Base-by-base conservation (phyloP, 1,284 basidiomycete species). In the Ceratobasidium papillatum region DNA sequence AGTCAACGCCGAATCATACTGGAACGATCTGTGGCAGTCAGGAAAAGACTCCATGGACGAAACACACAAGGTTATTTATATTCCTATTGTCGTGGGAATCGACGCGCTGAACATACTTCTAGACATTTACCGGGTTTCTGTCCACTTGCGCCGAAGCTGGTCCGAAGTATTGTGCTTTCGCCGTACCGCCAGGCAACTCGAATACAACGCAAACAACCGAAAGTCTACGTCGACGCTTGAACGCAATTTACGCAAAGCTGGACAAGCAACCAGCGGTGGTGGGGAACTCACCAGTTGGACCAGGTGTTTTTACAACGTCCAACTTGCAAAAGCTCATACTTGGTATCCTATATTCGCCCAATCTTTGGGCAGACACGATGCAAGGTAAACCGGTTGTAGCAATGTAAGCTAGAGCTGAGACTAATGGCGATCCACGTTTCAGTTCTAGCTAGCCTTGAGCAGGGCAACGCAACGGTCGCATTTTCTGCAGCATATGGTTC, bases 31-130 rank as follows among this genome's bases (percentile, higher is more conserved):
- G 3, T 75, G 65, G 52, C 61, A 76, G 12, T 78, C 77, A 77
- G 77, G 77, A 8, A n/a, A 62, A 45, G 65, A 58, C n/a, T 76
- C 73, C 1, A 78, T 78, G 77, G 41, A 47, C 51, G 74, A 78
- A 43, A 77, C 78, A 0, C 61, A 69, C 64, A 77, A 76, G 49
- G 79, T 79, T 1, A 8, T 27, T 25, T 7, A 8, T 59, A 8
- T 2, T 27, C n/a, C n/a, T 8, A 1, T 34, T 14, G 8, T 19
- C 3, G 5, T 3, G 32, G 5, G 12, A n/a, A 1, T 1, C 1
- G 8, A 27, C 11, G 12, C 17, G 2, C 22, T 19, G 7, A 34
- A 4, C 22, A n/a, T 19, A 22, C n/a, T 19, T 30, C 25, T 41
- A 56, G 47, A 59, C 36, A 30, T n/a, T 62, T 22, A 11, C 51